Percentiles rank a stretch among this genome's conserved stretches.
phyloP scores from a whole-genome alignment of 345 rosid species.

The Balakata baccata region DNA sequence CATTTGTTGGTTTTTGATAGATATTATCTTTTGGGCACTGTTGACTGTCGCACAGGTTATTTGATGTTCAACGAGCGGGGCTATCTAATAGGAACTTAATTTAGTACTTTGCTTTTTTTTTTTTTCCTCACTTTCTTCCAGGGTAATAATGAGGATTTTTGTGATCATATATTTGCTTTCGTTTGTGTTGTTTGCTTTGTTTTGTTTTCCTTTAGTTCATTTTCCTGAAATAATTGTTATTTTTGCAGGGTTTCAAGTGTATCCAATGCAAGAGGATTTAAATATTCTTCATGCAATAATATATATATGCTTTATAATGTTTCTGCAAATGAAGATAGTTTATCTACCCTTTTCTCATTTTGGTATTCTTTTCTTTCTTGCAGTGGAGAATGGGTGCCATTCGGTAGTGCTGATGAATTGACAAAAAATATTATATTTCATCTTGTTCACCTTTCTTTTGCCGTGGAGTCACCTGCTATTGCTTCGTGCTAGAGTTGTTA shows the following conservation, averaged over 20 bases:
- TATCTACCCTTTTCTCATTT: slow-evolving; percentile 12
- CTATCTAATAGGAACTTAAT: slow-evolving; percentile 20
- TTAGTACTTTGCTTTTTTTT: slow-evolving; percentile 12
- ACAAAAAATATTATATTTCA: neutral
- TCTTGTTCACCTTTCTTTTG: neutral
- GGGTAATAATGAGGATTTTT: slow-evolving; percentile 30
- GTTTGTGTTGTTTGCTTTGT: neutral
- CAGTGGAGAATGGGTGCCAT: slow-evolving; percentile 10
- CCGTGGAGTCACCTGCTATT: neutral
- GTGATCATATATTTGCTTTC: slow-evolving; percentile 5
- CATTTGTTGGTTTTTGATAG: neutral
- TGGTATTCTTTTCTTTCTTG: slow-evolving; percentile 18
- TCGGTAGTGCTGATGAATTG: slow-evolving; percentile 6
- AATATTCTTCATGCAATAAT: slow-evolving; percentile 19
- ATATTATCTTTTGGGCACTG: neutral
- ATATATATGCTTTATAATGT: slow-evolving; percentile 17
- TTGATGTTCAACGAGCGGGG: slow-evolving; percentile 21
- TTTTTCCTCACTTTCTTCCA: slow-evolving; percentile 24
- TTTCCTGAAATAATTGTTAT: slow-evolving; percentile 42
- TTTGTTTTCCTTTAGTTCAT: slow-evolving; percentile 21
- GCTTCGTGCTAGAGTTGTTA: neutral
- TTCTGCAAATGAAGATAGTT: neutral
- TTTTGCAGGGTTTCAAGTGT: slow-evolving; percentile 71
- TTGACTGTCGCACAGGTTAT: slow-evolving; percentile 21
- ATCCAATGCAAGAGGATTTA: slow-evolving; percentile 52